These are phyloP conservation scores for Neurospora crassa DNA, from an alignment of 2,329 filamentous ascomycete species.

Conservation along the genomic window DNA sequence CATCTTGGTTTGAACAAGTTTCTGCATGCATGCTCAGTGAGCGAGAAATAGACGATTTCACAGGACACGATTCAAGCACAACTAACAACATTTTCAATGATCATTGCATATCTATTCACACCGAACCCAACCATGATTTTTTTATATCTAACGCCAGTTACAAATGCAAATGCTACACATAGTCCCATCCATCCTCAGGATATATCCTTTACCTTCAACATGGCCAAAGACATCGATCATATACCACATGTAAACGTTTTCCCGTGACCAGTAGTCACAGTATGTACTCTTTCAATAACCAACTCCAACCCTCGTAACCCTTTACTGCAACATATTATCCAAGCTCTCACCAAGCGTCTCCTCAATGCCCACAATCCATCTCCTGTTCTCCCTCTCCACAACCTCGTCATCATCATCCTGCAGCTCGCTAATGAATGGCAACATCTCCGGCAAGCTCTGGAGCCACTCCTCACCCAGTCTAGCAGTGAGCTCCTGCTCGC, in stretches of 20 bases:
- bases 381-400: constrained; percentile 80
- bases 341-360: constrained; percentile 80
- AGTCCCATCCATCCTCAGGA: background rate
- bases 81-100: background rate
- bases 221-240: background rate
- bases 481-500: constrained; percentile 71
- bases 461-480: constrained; percentile 90
- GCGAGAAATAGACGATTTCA: background rate
- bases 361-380: constrained; percentile 88
- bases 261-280: background rate
- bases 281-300: background rate
- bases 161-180: background rate
- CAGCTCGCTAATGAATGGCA: constrained; percentile 90
- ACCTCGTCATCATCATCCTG: constrained; percentile 94
- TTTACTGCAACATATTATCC: constrained; percentile 80
- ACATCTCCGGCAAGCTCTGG: constrained; percentile 81
- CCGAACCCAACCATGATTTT: background rate
- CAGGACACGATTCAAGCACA: background rate
- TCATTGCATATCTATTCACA: background rate
- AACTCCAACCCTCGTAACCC: background rate
- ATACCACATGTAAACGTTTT: background rate
- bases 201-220: background rate
- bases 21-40: background rate
- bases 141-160: background rate
- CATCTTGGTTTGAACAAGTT: background rate